These are phyloP conservation scores for Hibiscus trionum DNA, from an alignment of 345 rosid genomes.

Conservation along the genomic window DNA sequence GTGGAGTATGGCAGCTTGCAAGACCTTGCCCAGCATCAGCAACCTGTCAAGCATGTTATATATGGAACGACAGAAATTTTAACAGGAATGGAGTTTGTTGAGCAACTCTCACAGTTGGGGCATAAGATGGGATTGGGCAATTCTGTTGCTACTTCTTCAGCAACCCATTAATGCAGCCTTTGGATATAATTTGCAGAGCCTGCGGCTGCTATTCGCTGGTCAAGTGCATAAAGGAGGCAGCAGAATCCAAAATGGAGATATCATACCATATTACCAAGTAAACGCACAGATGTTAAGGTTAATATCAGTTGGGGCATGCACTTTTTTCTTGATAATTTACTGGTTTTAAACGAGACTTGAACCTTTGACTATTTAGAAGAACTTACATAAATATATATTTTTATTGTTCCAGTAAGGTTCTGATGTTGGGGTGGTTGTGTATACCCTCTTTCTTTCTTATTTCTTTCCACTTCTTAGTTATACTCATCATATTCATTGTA, in stretches of 20 bases:
- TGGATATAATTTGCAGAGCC: background rate
- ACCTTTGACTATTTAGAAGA: constrained; percentile 2
- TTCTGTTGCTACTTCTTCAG: constrained; percentile 25
- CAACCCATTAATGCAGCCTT: constrained; percentile 15
- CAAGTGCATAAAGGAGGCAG: background rate
- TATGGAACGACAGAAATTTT: constrained; percentile 95
- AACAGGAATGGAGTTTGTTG: constrained; percentile 82
- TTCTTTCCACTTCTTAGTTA: too few relatives aligned
- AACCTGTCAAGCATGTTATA: constrained; percentile 67
- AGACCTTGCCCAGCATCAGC: constrained; percentile 77
- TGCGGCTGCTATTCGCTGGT: constrained; percentile 1
- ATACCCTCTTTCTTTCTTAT: too few relatives aligned
- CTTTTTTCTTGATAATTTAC: background rate
- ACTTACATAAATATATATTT: background rate
- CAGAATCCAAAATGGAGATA: background rate
- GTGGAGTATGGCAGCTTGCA: constrained; percentile 94
- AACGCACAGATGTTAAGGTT: too few relatives aligned
- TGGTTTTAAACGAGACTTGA: background rate
- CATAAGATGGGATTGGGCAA: constrained; percentile 90
- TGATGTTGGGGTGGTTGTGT: too few relatives aligned
- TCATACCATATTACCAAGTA: too few relatives aligned
- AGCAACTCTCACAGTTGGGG: constrained; percentile 77
- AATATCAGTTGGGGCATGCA: background rate
- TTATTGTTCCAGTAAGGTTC: too few relatives aligned
- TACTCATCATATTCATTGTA: too few relatives aligned